These are phyloP conservation scores for Trichoderma sp. DNA, from an alignment of 2,329 filamentous ascomycete species.

Conservation along the genomic window DNA sequence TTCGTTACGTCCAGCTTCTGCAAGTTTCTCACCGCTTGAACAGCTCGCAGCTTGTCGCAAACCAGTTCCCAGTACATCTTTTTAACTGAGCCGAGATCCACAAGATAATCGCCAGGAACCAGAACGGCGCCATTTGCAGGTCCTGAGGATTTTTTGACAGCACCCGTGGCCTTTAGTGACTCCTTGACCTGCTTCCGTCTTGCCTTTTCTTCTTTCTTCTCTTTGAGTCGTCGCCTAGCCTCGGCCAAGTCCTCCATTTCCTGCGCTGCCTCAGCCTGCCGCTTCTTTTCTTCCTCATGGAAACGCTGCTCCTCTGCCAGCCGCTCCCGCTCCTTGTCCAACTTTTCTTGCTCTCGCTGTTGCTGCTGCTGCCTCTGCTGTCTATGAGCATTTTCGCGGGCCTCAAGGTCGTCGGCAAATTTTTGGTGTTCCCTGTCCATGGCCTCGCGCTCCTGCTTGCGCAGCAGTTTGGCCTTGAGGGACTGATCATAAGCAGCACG, in stretches of 20 bases:
- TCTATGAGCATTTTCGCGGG: conserved; percentile 67
- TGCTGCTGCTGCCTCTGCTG: conserved; percentile 52
- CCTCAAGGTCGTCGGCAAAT: conserved; percentile 85
- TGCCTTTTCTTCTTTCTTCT: conserved; percentile 43
- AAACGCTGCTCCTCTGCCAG: conserved; percentile 39
- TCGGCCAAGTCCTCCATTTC: conserved; percentile 41
- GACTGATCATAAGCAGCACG: conserved; percentile 77
- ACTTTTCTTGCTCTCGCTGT: conserved; percentile 33
- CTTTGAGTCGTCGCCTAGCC: conserved; percentile 37
- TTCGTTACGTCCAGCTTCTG: conserved; percentile 27
- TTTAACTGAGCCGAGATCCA: conserved; percentile 31
- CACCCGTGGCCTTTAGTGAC: conserved; percentile 30
- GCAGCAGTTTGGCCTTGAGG: conserved; percentile 67
- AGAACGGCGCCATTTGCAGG: conserved; percentile 36
- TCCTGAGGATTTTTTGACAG: conserved; percentile 26
- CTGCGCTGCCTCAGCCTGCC: conserved; percentile 39
- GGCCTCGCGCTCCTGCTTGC: conserved; percentile 67
- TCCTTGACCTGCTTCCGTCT: conserved; percentile 39
- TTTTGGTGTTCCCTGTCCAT: conserved; percentile 70
- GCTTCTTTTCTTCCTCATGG: conserved; percentile 37
- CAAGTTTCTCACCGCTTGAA: conserved; percentile 37
- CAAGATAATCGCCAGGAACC: conserved; percentile 38
- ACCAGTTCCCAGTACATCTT: conserved; percentile 42
- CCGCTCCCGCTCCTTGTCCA: conserved; percentile 39
- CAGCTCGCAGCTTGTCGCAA: conserved; percentile 42